Conservation (phyloP, 805 yeast genomes). For the Starmerella potacharoeniae region DNA sequence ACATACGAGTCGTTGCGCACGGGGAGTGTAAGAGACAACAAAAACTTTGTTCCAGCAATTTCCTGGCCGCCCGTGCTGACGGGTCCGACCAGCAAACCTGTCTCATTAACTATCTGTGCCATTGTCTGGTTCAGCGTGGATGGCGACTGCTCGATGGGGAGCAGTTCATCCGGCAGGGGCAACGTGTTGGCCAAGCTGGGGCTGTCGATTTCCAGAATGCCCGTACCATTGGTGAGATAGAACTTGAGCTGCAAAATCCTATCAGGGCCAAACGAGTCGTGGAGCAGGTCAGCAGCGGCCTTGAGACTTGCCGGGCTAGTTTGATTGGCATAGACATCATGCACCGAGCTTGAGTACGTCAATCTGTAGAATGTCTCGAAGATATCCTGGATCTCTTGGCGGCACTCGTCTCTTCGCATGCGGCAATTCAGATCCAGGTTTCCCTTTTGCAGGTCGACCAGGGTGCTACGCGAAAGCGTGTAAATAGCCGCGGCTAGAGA, state of each 20-base stretch:
- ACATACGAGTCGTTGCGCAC: background rate
- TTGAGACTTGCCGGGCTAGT: background rate
- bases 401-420: constrained; percentile 19
- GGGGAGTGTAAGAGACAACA: constrained; percentile 17
- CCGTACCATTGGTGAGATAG: constrained; percentile 16
- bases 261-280: constrained; percentile 18
- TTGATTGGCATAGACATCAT: constrained; percentile 7
- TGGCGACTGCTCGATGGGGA: constrained; percentile 8
- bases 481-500: constrained; percentile 52
- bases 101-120: background rate
- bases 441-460: constrained; percentile 30
- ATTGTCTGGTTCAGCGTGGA: background rate
- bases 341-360: constrained; percentile 16
- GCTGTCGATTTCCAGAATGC: constrained; percentile 15
- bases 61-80: background rate
- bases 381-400: constrained; percentile 14
- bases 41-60: constrained; percentile 3
- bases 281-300: constrained; percentile 11
- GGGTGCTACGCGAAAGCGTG: constrained; percentile 19
- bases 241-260: constrained; percentile 14
- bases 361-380: constrained; percentile 11
- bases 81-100: constrained; percentile 18
- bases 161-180: constrained; percentile 7
- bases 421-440: constrained; percentile 21
- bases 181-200: background rate